Conservation (phyloP, 495 filamentous ascomycete species). For the Rhypophila decipiens region DNA sequence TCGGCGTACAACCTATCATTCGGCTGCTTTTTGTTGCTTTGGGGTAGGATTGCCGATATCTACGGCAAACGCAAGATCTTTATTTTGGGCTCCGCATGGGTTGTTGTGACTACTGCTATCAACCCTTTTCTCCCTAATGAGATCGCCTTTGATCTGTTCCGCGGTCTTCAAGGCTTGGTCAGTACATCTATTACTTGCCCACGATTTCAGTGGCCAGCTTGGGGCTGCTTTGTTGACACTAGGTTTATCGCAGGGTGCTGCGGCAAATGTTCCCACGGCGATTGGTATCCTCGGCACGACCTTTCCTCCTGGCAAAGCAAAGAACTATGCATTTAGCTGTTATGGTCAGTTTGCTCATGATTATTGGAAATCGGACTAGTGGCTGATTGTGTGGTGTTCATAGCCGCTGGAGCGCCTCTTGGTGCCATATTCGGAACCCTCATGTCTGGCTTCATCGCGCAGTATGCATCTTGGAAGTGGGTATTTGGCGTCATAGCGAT, state of each 20-base stretch:
- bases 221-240: no score
- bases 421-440: constrained; percentile 53
- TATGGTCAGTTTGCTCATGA: constrained; percentile 24
- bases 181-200: no score
- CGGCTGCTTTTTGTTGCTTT: constrained; percentile 66
- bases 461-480: constrained; percentile 55
- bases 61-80: constrained; percentile 67
- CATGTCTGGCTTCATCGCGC: constrained; percentile 45
- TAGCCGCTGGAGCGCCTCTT: constrained; percentile 52
- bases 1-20: constrained; percentile 58
- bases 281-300: constrained; percentile 58
- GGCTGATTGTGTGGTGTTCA: background rate
- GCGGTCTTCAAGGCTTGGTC: constrained; percentile 66
- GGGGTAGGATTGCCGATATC: constrained; percentile 67
- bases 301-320: constrained; percentile 54
- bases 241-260: constrained; percentile 46
- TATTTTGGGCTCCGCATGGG: constrained; percentile 58
- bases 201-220: no score
- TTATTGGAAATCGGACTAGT: background rate
- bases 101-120: constrained; percentile 55
- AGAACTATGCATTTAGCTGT: constrained; percentile 56
- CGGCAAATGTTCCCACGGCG: constrained; percentile 58
- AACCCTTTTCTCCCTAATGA: constrained; percentile 61
- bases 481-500: constrained; percentile 62
- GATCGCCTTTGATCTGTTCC: constrained; percentile 61